A percentile compares a stretch with the other conserved stretches of the same genome.
phyloP scores from a whole-genome alignment of 2,329 filamentous ascomycete species.

The Pochonia chlamydosporia region DNA sequence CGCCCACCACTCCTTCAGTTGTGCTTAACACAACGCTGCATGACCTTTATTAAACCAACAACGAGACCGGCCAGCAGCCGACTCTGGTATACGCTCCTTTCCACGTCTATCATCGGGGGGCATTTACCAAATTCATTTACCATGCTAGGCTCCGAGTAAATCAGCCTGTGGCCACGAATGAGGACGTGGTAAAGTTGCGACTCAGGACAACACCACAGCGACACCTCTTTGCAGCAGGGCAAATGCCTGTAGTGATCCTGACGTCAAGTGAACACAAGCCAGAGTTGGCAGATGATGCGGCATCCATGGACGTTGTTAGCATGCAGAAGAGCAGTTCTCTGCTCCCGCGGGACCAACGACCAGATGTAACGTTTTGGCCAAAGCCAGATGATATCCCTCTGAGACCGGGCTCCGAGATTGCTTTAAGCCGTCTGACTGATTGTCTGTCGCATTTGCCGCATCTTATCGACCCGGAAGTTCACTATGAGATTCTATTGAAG shows the following conservation, averaged over 20 bases:
- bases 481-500: constrained; percentile 5
- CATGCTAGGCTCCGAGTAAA: too few species aligned
- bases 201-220: neutral
- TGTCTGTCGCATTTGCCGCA: constrained; percentile 4
- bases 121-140: too few species aligned
- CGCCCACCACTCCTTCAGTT: too few species aligned
- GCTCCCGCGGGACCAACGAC: neutral
- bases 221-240: neutral
- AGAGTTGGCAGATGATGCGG: neutral
- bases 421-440: neutral
- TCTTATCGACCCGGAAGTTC: constrained; percentile 2
- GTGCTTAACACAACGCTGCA: too few species aligned
- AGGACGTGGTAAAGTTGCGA: neutral
- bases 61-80: too few species aligned
- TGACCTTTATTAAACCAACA: too few species aligned
- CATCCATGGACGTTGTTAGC: neutral
- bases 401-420: neutral
- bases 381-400: neutral
- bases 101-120: too few species aligned
- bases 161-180: too few species aligned
- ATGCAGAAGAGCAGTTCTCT: neutral
- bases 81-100: too few species aligned
- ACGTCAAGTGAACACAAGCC: neutral
- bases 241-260: constrained; percentile 1
- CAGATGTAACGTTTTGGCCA: neutral